A percentile compares a stretch with the other conserved stretches of the same genome.
Evolutionary conservation across 495 filamentous ascomycete species (phyloP).

Genomic region (Penicillium atrosanguineum): DNA sequence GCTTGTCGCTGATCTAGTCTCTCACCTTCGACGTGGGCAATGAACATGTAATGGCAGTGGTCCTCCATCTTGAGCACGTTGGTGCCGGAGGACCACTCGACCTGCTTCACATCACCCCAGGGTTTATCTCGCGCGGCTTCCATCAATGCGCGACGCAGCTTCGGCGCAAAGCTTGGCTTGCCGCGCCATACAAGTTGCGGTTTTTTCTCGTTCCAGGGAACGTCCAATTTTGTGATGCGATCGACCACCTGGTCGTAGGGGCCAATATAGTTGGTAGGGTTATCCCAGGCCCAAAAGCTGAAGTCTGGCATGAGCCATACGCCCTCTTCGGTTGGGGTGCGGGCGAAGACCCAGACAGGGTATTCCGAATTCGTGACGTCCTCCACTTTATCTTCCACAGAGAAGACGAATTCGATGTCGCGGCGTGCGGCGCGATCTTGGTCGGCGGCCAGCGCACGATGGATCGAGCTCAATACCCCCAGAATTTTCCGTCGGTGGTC

Average conservation of each 20-base stretch:
- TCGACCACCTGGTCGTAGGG: constrained; percentile 58
- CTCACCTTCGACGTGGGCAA: constrained; percentile 58
- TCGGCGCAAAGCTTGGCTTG: constrained; percentile 42
- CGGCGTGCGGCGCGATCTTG: constrained; percentile 47
- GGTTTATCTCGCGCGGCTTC: constrained; percentile 44
- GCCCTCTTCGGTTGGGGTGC: constrained; percentile 36
- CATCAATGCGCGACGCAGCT: constrained; percentile 48
- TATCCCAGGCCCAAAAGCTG: constrained; percentile 70
- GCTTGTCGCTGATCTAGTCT: not conserved
- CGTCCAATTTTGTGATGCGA: constrained; percentile 29
- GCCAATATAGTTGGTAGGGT: constrained; percentile 56
- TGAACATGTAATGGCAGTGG: constrained; percentile 57
- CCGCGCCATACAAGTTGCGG: constrained; percentile 69
- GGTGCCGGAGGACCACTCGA: constrained; percentile 42
- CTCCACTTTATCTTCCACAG: constrained; percentile 49
- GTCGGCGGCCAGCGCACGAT: constrained; percentile 43
- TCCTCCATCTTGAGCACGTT: constrained; percentile 51
- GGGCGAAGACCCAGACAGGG: constrained; percentile 52
- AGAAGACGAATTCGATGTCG: constrained; percentile 62
- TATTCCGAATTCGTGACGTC: constrained; percentile 45
- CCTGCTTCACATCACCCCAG: constrained; percentile 56
- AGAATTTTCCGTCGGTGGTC: constrained; percentile 46
- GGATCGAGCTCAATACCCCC: constrained; percentile 44
- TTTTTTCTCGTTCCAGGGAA: constrained; percentile 50
- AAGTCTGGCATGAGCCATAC: constrained; percentile 78